A percentile compares a stretch with the other conserved stretches of the same genome.
These are phyloP conservation scores for Eucalyptus coolabah DNA, from an alignment of 345 rosid genomes.

Conservation along the genomic window DNA sequence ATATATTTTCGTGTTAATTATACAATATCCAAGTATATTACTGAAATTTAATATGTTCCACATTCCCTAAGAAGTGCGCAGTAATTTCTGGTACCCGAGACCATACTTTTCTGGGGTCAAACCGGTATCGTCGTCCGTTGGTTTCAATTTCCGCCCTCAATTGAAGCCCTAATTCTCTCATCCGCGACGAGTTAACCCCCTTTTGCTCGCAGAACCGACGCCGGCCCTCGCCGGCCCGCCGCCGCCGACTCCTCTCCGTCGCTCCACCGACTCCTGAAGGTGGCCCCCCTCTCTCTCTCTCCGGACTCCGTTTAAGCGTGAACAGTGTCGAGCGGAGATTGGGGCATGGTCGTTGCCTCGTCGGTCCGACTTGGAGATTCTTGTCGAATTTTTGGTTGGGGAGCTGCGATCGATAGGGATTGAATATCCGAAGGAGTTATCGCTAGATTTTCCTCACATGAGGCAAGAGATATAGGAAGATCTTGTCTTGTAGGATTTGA, in stretches of 20 bases:
- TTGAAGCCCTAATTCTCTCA: not conserved
- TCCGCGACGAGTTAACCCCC: not conserved
- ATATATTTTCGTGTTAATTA: no score
- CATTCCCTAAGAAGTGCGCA: not conserved
- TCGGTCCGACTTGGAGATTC: not conserved
- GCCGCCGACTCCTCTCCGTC: not conserved
- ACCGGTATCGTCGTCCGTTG: not conserved
- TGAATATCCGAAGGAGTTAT: not conserved
- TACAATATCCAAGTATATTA: not conserved
- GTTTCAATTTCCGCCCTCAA: not conserved
- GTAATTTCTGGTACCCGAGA: not conserved
- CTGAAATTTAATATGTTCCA: not conserved
- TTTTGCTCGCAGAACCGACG: not conserved
- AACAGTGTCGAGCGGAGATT: not conserved
- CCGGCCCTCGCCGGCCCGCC: not conserved
- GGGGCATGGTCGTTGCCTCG: not conserved
- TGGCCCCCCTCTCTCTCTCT: not conserved
- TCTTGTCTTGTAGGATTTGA: not conserved
- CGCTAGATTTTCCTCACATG: not conserved
- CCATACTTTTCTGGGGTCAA: not conserved
- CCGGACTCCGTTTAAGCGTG: not conserved
- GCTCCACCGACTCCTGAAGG: not conserved
- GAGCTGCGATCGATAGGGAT: not conserved
- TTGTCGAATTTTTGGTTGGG: not conserved
- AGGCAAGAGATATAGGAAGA: not conserved